Evolutionary conservation across 441 rosid genomes (phyloP).

Genomic region (Erodium moschatum): DNA sequence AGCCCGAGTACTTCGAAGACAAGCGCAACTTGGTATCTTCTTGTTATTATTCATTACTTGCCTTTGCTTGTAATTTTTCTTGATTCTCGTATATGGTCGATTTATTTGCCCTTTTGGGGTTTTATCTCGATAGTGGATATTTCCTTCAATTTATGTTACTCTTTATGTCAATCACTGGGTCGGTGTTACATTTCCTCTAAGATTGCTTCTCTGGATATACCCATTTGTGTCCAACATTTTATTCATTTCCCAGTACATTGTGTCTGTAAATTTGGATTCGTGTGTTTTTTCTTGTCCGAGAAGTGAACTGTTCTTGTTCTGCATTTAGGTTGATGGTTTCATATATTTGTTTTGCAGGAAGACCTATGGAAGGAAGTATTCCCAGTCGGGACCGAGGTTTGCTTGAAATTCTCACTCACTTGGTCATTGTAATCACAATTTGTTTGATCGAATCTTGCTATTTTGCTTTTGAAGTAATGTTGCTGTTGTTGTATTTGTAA

Average conservation of each 20-base stretch:
- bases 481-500: neutral
- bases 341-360: slow-evolving; percentile 45
- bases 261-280: neutral
- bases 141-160: neutral
- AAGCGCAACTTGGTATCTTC: slow-evolving; percentile 62
- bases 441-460: neutral
- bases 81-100: neutral
- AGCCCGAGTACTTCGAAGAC: slow-evolving; percentile 72
- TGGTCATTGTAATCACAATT: neutral
- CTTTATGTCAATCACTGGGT: neutral
- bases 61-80: neutral
- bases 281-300: neutral
- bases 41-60: neutral
- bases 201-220: neutral
- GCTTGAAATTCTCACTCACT: slow-evolving; percentile 9
- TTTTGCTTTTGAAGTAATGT: neutral
- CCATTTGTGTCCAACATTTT: neutral
- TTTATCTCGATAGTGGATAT: neutral
- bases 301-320: neutral
- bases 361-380: slow-evolving; percentile 81
- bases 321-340: slow-evolving; percentile 12
- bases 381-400: slow-evolving; percentile 98
- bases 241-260: neutral
- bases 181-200: neutral
- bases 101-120: neutral